Evolutionary conservation across 2,329 filamentous ascomycete genomes (phyloP), one percentile per base, ranked within the genome.

Genomic region (Iodosphaeria phyllophila): DNA sequence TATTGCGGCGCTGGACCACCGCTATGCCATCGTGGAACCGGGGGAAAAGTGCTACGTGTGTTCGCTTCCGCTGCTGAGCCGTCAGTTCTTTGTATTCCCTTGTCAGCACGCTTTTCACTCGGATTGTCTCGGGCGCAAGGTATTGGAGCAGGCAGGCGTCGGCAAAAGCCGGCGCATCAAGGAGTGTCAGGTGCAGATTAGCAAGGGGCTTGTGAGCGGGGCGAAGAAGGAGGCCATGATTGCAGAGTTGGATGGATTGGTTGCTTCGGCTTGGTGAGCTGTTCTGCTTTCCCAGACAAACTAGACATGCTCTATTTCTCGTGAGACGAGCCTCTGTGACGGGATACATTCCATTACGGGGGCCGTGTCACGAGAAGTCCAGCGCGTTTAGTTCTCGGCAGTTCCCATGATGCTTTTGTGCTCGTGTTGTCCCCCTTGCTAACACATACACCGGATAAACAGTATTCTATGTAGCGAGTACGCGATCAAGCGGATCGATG

Each of bases 101-200:
- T 98, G 89, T 48, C 89, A 98, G 55, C 89, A 98, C 50, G 79
- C 84, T 4, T 98, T 98, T 43, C 89, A 98, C 48, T 86, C 79
- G 20, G 89, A 98, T 45, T 98, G 89, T 46, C 53, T 98, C 24
- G 86, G 82, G 0, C 74, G 70, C 39, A 77, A 76, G 42, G 82
- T 95, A 1, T 62, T 93, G 26, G 78, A 86, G 46, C 74, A 82
- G 35, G 73, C 75, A 2, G 80, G 82, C 0, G 58, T 74, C 25
- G 74, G 70, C 11, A 79, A 75, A 50, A 71, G 74, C 10, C 74
- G 74, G 46, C 63, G 78, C 35, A 93, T 98, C 36, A 67, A 69
- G 31, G 83, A 93, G 49, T 55, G 92, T 35, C 84, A 95, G 54
- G 62, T 68, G 27, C 74, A 84, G 46, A 75, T 95, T 35, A 75